Conservation (phyloP, 2,329 filamentous ascomycete genomes). For the Apiospora arundinis region DNA sequence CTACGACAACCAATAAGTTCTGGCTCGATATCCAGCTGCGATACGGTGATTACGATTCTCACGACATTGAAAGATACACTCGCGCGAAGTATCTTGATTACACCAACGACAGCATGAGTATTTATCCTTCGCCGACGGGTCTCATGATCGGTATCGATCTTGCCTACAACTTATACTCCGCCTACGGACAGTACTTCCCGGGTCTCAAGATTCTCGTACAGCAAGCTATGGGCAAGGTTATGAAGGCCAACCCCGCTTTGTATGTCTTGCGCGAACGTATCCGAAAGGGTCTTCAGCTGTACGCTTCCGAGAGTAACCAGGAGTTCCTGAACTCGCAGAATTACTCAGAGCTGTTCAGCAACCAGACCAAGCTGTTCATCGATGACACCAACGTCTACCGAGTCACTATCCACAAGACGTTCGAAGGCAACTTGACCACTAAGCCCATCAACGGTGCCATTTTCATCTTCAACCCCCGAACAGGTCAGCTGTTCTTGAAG, state of each 20-base stretch:
- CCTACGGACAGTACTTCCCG: conserved; percentile 98
- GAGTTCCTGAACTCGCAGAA: conserved; percentile 99
- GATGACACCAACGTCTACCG: conserved; percentile 99
- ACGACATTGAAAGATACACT: conserved; percentile 97
- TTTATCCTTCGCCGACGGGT: conserved; percentile 95
- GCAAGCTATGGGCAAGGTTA: conserved; percentile 99
- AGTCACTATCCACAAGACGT: conserved; percentile 99
- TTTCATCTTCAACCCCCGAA: conserved; percentile 99
- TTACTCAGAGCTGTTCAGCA: conserved; percentile 98
- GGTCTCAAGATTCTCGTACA: conserved; percentile 94
- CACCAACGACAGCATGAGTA: conserved; percentile 97
- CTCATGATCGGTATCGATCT: conserved; percentile 98
- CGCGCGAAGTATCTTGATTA: conserved; percentile 98
- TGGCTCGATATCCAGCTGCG: conserved; percentile 97
- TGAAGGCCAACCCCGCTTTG: conserved; percentile 97
- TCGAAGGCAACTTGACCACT: conserved; percentile 97
- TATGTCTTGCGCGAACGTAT: conserved; percentile 98
- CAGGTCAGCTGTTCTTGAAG: conserved; percentile 96
- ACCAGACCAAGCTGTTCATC: conserved; percentile 98
- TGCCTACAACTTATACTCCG: conserved; percentile 97
- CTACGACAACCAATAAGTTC: conserved; percentile 97
- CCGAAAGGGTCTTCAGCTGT: conserved; percentile 95
- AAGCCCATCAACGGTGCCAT: conserved; percentile 99
- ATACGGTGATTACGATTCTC: conserved; percentile 98
- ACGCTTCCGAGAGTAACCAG: conserved; percentile 98